phyloP scores from a whole-genome alignment of 176 grass and related monocot species.

The Ensete glaucum region DNA sequence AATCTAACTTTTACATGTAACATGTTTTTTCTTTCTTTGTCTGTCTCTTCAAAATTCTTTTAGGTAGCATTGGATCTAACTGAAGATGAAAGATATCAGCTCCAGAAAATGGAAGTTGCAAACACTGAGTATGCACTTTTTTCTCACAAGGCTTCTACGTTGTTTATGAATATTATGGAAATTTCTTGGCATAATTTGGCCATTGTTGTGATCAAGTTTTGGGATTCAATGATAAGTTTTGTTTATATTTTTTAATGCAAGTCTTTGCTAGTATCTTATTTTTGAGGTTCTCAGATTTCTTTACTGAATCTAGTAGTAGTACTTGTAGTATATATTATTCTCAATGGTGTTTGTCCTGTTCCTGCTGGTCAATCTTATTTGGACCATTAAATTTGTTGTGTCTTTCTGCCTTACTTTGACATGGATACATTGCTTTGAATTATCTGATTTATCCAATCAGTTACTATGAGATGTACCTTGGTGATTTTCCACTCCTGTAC shows the following conservation, averaged over 20 bases:
- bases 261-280: not conserved
- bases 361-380: no score
- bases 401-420: no score
- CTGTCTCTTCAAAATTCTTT: not conserved
- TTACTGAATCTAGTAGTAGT: not conserved
- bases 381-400: no score
- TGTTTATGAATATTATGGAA: not conserved
- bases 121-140: conserved; percentile 34
- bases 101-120: conserved; percentile 71
- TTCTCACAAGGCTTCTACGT: not conserved
- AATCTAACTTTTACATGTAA: not conserved
- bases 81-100: conserved; percentile 56
- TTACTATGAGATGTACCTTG: no score
- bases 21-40: not conserved
- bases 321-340: no score
- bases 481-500: no score
- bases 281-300: not conserved
- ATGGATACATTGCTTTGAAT: no score
- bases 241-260: not conserved
- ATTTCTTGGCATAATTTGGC: not conserved
- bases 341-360: no score
- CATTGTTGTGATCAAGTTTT: not conserved
- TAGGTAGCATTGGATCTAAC: conserved; percentile 80
- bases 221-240: not conserved
- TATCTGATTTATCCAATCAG: no score